These are phyloP conservation scores for Penicillium nordicum DNA, from an alignment of 2,329 filamentous ascomycete species.

Conservation along the genomic window DNA sequence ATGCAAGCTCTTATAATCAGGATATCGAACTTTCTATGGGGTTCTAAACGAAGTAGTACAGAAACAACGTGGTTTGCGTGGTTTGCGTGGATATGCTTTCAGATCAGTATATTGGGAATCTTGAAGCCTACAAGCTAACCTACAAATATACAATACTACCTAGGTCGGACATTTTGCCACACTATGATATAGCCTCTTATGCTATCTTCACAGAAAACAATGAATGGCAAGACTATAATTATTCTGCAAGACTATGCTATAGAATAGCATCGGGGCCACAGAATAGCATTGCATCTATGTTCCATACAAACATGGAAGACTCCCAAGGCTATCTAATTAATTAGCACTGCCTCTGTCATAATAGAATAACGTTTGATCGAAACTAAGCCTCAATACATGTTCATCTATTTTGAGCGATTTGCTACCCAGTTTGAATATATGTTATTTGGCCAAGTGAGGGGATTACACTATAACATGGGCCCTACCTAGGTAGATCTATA, in stretches of 20 bases:
- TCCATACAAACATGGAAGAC: background rate
- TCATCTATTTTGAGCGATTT: background rate
- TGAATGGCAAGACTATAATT: background rate
- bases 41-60: background rate
- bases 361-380: background rate
- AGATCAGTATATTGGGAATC: background rate
- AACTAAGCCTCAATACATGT: background rate
- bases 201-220: background rate
- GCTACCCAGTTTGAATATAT: background rate
- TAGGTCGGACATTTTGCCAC: background rate
- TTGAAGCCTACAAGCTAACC: background rate
- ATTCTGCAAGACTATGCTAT: background rate
- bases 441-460: background rate
- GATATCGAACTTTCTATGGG: background rate
- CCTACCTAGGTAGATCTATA: background rate
- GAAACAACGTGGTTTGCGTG: background rate
- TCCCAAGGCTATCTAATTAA: background rate
- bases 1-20: background rate
- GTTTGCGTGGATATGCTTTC: background rate
- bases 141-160: background rate
- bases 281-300: background rate
- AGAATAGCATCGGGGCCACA: no score
- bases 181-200: background rate
- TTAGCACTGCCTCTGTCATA: background rate
- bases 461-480: background rate